A percentile compares a stretch with the other conserved stretches of the same genome.
Conservation (phyloP, 345 rosid species). For the Excoecaria agallocha region DNA sequence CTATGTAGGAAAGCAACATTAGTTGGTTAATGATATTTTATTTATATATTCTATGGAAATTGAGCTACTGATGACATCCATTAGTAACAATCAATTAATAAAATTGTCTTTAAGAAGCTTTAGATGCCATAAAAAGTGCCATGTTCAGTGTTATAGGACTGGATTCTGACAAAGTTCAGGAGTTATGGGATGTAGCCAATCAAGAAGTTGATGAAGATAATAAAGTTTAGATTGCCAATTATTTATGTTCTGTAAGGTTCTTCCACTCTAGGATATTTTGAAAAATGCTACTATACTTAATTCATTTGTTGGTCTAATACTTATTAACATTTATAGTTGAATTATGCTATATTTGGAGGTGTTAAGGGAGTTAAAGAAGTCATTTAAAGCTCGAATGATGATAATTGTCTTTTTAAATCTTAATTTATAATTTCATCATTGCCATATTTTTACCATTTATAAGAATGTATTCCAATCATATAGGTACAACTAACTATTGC, state of each 20-base stretch:
- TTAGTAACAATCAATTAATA: not conserved
- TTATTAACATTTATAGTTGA: slow-evolving; percentile 55
- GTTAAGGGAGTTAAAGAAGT: slow-evolving; percentile 90
- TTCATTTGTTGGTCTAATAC: not conserved
- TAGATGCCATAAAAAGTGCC: slow-evolving; percentile 90
- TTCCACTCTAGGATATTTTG: not conserved
- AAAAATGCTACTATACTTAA: not conserved
- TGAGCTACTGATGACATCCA: not conserved
- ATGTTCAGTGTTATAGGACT: slow-evolving; percentile 96
- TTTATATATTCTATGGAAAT: not conserved
- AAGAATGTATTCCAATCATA: slow-evolving; percentile 9
- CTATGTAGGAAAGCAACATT: slow-evolving; percentile 70
- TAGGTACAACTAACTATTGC: slow-evolving; percentile 96
- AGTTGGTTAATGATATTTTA: slow-evolving; percentile 6
- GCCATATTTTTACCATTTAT: slow-evolving; percentile 1
- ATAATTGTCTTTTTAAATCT: slow-evolving; percentile 30
- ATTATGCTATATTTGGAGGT: slow-evolving; percentile 96
- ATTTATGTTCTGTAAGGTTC: slow-evolving; percentile 68
- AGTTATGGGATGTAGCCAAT: slow-evolving; percentile 91
- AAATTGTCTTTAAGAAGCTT: slow-evolving; percentile 65
- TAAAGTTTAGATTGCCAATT: slow-evolving; percentile 93
- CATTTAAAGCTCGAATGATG: slow-evolving; percentile 94
- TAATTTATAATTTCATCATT: not conserved
- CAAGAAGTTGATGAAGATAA: slow-evolving; percentile 74
- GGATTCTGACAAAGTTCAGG: slow-evolving; percentile 78